phyloP scores from a whole-genome alignment of 352 stramenopile genomes.

The Thraustochytrium aureum region DNA sequence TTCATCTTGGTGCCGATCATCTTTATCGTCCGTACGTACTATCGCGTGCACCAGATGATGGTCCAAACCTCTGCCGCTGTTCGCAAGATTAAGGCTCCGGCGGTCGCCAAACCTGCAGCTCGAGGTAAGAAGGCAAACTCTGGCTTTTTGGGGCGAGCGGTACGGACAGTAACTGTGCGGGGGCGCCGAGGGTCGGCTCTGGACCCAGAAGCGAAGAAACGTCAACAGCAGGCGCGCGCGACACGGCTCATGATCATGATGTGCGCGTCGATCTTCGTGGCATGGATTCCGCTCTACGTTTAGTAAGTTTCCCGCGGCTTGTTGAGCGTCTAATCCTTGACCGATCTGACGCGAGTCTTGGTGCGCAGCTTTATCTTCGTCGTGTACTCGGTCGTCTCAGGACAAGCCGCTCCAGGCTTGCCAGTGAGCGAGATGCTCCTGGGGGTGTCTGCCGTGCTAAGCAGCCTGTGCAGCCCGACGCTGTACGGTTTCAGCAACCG shows the following conservation, averaged over 20 bases:
- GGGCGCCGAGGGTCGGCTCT: background rate
- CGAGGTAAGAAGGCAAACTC: background rate
- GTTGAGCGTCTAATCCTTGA: background rate
- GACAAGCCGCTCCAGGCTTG: background rate
- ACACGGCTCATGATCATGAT: constrained; percentile 24
- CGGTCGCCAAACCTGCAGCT: background rate
- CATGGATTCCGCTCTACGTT: constrained; percentile 37
- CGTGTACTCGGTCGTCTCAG: background rate
- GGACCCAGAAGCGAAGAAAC: background rate
- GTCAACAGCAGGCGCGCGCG: background rate
- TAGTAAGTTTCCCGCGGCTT: background rate
- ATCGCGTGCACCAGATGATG: constrained; percentile 29
- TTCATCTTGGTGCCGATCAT: constrained; percentile 36
- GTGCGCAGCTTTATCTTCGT: constrained; percentile 18
- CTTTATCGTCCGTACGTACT: constrained; percentile 42
- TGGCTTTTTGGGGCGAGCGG: background rate
- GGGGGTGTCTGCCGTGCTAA: constrained; percentile 5
- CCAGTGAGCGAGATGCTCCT: background rate
- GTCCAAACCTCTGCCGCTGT: background rate
- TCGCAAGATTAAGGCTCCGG: background rate
- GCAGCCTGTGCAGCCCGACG: constrained; percentile 33
- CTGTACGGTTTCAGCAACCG: constrained; percentile 41
- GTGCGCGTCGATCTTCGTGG: constrained; percentile 37
- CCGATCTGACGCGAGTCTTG: background rate
- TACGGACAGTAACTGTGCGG: background rate